Base-by-base conservation (phyloP, 116 monocot species). In the Posidonia oceanica region DNA sequence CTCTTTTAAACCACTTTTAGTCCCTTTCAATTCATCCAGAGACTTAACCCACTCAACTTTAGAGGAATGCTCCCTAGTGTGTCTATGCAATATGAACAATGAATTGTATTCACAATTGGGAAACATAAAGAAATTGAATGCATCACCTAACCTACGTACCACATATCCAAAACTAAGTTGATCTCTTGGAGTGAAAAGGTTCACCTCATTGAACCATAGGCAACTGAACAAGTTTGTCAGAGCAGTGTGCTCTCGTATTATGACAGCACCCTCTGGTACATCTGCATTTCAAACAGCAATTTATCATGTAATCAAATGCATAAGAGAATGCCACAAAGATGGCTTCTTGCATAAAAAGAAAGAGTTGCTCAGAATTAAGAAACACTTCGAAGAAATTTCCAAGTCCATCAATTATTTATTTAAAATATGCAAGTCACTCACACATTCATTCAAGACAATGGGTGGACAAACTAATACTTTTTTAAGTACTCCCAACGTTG, bases 181-280 rank as follows among this genome's bases (percentile, higher is more conserved):
- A 75, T 98, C 98, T 55, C 93, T 83, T 20, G 93, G 98, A 13
- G 93, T 98, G 81, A 98, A 88, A 40, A 93, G 85, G 69, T 93
- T 83, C 77, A 98, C 98, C 69, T 98, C 98, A n/a, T 93, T 98
- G 85, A 98, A 93, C 98, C 98, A 93, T 8, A 98, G 98, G 74
- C 98, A 98, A 61, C 93, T 93, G 71, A 98, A 90, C 56, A 98
- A 68, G 77, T 98, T 93, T 54, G 77, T 87, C 70, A 93, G 52
- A 17, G 87, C 74, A 2, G 93, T 98, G 82, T 98, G 97, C 80
- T 98, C 90, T 18, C 98, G 60, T 67, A 98, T 83, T 66, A 98
- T 71, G 20, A 98, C 78, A 4, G 98, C 98, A 63, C 98, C 93
- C 69, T 98, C 98, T 6, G 98, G 98, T 70, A 98, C 93, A 87